phyloP scores from a whole-genome alignment of 495 filamentous ascomycete genomes.

The Aspergillus hancockii region DNA sequence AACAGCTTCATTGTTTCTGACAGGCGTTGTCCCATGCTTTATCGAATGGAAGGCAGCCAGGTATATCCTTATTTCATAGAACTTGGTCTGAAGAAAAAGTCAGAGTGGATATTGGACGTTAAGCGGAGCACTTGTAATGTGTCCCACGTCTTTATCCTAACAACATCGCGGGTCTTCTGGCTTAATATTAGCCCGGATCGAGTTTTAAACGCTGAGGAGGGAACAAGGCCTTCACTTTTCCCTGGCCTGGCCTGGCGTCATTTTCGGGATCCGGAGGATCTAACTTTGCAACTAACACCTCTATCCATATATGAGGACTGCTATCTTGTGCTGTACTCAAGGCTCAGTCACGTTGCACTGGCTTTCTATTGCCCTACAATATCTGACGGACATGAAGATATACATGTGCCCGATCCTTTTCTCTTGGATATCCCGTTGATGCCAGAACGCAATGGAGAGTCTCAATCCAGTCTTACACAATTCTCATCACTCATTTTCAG shows the following conservation, averaged over 20 bases:
- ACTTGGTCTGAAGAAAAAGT: conserved; percentile 34
- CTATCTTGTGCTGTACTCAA: conserved; percentile 47
- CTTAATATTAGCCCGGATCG: conserved; percentile 29
- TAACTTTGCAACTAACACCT: conserved; percentile 39
- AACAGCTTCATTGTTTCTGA: conserved; percentile 49
- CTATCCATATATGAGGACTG: conserved; percentile 31
- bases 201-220: conserved; percentile 5
- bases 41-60: conserved; percentile 27
- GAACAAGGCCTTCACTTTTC: conserved; percentile 18
- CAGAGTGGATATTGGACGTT: conserved; percentile 58
- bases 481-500: conserved; percentile 40
- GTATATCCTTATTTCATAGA: conserved; percentile 31
- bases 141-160: conserved; percentile 58
- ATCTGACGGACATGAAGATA: conserved; percentile 17
- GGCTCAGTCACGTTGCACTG: conserved; percentile 36
- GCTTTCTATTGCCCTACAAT: conserved; percentile 36
- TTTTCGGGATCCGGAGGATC: conserved; percentile 48
- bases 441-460: conserved; percentile 11
- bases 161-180: conserved; percentile 47
- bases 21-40: conserved; percentile 43
- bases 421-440: conserved; percentile 36
- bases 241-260: conserved; percentile 45
- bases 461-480: conserved; percentile 8
- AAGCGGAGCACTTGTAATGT: conserved; percentile 44
- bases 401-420: conserved; percentile 42